phyloP scores from a whole-genome alignment of 2,329 filamentous ascomycete genomes.

The Ambrosiella beaveri region DNA sequence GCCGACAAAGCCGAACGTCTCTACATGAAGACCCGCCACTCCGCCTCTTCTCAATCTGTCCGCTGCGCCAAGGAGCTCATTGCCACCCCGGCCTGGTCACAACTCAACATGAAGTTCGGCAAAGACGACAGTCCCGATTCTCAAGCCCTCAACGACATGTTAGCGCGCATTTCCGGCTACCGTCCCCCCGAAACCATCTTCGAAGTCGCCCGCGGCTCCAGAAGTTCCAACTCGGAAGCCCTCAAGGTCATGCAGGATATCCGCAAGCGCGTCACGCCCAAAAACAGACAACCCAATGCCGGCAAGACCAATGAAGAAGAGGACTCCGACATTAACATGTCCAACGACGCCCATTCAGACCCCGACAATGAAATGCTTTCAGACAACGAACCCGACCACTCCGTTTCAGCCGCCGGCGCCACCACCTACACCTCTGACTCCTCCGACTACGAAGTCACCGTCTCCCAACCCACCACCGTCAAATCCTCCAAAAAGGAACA shows the following conservation, averaged over 20 bases:
- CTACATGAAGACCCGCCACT: constrained; percentile 76
- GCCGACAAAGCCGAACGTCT: constrained; percentile 80
- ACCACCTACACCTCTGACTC: constrained; percentile 36
- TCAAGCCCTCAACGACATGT: constrained; percentile 64
- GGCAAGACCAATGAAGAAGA: constrained; percentile 19
- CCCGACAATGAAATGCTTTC: constrained; percentile 16
- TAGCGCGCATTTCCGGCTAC: constrained; percentile 76
- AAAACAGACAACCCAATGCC: constrained; percentile 26
- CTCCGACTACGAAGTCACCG: constrained; percentile 51
- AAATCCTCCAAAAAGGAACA: constrained; percentile 20
- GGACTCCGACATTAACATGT: constrained; percentile 20
- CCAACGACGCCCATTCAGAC: constrained; percentile 19
- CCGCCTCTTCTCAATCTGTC: constrained; percentile 77
- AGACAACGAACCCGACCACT: constrained; percentile 22
- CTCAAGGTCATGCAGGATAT: constrained; percentile 61
- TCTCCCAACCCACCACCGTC: constrained; percentile 34
- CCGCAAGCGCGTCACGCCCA: constrained; percentile 50
- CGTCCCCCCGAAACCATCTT: constrained; percentile 91
- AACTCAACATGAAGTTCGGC: constrained; percentile 68
- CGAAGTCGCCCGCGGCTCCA: constrained; percentile 64
- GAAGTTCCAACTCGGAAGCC: constrained; percentile 42
- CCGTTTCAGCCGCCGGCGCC: constrained; percentile 21
- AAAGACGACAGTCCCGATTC: constrained; percentile 48
- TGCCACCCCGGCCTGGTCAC: constrained; percentile 49
- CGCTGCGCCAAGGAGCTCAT: constrained; percentile 70